These are phyloP conservation scores for Microdochium bolleyi DNA, from an alignment of 2,329 filamentous ascomycete genomes.

Conservation along the genomic window DNA sequence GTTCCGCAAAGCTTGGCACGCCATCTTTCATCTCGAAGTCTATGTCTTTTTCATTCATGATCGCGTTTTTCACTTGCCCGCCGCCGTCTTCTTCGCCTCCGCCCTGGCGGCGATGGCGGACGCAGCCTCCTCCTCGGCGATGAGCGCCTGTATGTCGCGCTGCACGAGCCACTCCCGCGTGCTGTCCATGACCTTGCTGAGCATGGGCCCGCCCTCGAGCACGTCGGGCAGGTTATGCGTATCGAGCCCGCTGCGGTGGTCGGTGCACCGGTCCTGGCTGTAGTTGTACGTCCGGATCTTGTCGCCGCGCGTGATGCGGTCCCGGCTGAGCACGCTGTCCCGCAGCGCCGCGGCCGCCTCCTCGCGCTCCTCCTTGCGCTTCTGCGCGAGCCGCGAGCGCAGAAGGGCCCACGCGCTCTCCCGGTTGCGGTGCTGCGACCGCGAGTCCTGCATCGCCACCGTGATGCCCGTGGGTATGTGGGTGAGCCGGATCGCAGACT, in stretches of 20 bases:
- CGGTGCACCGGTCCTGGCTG: conserved; percentile 69
- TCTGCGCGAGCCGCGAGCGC: conserved; percentile 73
- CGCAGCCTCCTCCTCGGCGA: conserved; percentile 52
- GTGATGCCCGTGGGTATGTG: conserved; percentile 81
- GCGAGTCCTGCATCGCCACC: conserved; percentile 86
- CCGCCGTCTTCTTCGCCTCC: neutral
- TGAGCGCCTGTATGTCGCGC: conserved; percentile 64
- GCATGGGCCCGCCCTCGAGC: conserved; percentile 51
- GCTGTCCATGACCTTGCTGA: conserved; percentile 55
- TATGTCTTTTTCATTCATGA: neutral
- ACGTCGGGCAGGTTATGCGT: conserved; percentile 75
- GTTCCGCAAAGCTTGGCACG: neutral
- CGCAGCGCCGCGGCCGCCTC: conserved; percentile 68
- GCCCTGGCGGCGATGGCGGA: conserved; percentile 4
- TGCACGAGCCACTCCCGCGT: conserved; percentile 69
- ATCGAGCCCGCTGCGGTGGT: conserved; percentile 76
- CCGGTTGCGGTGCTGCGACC: conserved; percentile 85
- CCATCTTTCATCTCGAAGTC: neutral
- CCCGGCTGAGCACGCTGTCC: conserved; percentile 68
- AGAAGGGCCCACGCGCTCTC: conserved; percentile 82
- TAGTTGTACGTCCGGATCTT: conserved; percentile 93
- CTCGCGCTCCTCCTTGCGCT: conserved; percentile 73
- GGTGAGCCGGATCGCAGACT: conserved; percentile 88
- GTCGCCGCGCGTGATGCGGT: conserved; percentile 81
- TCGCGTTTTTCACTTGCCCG: neutral